phyloP scores from a whole-genome alignment of 805 yeast species.

The Ogataea minuta region DNA sequence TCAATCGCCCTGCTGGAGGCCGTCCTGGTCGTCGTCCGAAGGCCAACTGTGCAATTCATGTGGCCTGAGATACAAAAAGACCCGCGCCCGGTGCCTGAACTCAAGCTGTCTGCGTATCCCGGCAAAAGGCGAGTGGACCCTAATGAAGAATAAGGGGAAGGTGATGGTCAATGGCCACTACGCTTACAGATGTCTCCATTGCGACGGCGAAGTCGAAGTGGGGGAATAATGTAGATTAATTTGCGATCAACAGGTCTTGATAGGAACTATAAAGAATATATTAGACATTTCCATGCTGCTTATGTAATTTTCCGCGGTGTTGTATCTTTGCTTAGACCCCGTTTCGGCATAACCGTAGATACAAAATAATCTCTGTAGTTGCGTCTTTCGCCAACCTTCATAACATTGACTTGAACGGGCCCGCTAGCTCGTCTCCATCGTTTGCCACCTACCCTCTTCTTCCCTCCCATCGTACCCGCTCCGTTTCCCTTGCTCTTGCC shows the following conservation, averaged over 20 bases:
- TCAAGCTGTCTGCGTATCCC: constrained; percentile 81
- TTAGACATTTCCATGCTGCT: neutral
- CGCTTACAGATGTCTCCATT: constrained; percentile 53
- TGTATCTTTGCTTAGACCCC: constrained; percentile 2
- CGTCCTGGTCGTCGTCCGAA: constrained; percentile 85
- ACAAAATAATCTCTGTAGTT: too few species aligned
- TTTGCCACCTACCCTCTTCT: too few species aligned
- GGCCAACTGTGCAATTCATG: constrained; percentile 98
- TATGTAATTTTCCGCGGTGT: constrained; percentile 11
- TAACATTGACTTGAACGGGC: too few species aligned
- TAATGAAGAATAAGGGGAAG: constrained; percentile 74
- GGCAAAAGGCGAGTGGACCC: constrained; percentile 92
- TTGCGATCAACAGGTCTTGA: neutral
- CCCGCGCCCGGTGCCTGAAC: constrained; percentile 86
- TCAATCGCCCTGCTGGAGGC: constrained; percentile 98
- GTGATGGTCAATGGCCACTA: constrained; percentile 29
- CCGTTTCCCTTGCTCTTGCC: neutral
- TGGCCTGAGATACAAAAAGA: constrained; percentile 91
- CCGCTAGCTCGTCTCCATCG: too few species aligned
- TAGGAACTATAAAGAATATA: too few species aligned
- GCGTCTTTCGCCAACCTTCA: too few species aligned
- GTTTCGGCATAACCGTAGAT: too few species aligned
- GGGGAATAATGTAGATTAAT: constrained; percentile 21
- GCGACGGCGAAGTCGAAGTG: constrained; percentile 56
- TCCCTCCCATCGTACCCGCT: too few species aligned